Conservation (phyloP, 495 filamentous ascomycete species). For the Astrothelium subdiscretum region DNA sequence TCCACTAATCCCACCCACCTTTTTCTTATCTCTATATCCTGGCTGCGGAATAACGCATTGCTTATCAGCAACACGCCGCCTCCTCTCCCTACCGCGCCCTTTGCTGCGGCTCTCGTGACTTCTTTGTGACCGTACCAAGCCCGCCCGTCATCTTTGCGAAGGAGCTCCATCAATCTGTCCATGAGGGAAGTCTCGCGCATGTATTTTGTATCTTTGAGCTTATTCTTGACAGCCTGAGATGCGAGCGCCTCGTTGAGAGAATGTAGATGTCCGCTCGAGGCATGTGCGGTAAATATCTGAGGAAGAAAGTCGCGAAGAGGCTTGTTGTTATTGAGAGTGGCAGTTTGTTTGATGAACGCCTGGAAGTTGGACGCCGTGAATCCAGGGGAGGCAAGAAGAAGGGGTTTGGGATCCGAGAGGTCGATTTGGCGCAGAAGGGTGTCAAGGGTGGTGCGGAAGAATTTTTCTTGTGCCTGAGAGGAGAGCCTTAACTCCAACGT, state of each 20-base stretch:
- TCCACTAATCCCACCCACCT: slow-evolving; percentile 82
- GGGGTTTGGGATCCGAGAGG: slow-evolving; percentile 50
- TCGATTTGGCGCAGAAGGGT: slow-evolving; percentile 71
- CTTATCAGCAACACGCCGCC: slow-evolving; percentile 77
- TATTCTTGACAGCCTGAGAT: slow-evolving; percentile 59
- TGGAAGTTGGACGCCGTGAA: slow-evolving; percentile 76
- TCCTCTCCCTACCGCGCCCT: slow-evolving; percentile 79
- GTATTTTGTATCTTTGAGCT: slow-evolving; percentile 75
- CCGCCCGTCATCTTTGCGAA: slow-evolving; percentile 76
- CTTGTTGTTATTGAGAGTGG: slow-evolving; percentile 50
- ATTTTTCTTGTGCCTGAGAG: slow-evolving; percentile 56
- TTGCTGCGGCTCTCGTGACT: slow-evolving; percentile 73
- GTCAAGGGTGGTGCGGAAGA: slow-evolving; percentile 66
- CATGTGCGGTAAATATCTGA: slow-evolving; percentile 66
- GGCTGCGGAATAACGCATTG: slow-evolving; percentile 71
- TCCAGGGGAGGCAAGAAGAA: slow-evolving; percentile 84
- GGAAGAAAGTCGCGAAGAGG: slow-evolving; percentile 25
- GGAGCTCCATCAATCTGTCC: slow-evolving; percentile 68
- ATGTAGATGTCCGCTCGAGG: slow-evolving; percentile 73
- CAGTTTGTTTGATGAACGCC: slow-evolving; percentile 63
- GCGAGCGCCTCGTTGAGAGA: slow-evolving; percentile 75
- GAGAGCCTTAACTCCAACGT: slow-evolving; percentile 54
- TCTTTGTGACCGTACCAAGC: slow-evolving; percentile 87
- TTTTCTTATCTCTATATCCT: slow-evolving; percentile 68
- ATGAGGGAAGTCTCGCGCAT: slow-evolving; percentile 73